These are phyloP conservation scores for Canna indica DNA, from an alignment of 176 grass and related monocot genomes.

Conservation along the genomic window DNA sequence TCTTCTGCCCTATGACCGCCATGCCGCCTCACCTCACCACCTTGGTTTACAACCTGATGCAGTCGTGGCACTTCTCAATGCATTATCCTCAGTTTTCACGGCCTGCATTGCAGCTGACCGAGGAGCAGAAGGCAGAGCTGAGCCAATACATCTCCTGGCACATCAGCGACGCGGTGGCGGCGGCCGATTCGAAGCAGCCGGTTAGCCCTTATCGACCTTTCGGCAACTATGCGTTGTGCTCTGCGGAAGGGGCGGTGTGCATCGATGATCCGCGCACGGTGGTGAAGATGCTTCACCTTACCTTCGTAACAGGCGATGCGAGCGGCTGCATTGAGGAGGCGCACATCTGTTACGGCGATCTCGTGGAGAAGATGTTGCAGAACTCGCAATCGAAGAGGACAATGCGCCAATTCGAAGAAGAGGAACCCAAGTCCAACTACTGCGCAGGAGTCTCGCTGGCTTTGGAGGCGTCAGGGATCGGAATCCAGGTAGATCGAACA, in stretches of 20 bases:
- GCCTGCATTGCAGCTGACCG: not conserved
- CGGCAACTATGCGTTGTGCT: conserved; percentile 68
- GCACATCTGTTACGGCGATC: conserved; percentile 50
- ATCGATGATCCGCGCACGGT: conserved; percentile 37
- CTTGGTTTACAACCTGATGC: conserved; percentile 22
- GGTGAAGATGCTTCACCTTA: conserved; percentile 64
- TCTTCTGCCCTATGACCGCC: conserved; percentile 55
- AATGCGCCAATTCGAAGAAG: not conserved
- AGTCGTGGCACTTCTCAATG: conserved; percentile 32
- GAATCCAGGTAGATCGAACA: conserved; percentile 26
- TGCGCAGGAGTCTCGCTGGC: conserved; percentile 58
- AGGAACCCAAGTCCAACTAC: conserved; percentile 12
- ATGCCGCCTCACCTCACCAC: conserved; percentile 23
- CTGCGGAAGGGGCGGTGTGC: conserved; percentile 52
- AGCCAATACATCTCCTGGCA: conserved; percentile 37
- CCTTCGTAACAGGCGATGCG: conserved; percentile 30
- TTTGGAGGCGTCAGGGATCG: conserved; percentile 56
- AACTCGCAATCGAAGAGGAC: conserved; percentile 42
- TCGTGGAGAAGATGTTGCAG: conserved; percentile 36
- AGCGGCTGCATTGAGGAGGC: conserved; percentile 22
- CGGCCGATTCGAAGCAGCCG: conserved; percentile 21
- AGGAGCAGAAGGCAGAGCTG: conserved; percentile 35
- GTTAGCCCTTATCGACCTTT: conserved; percentile 50
- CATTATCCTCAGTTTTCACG: not conserved
- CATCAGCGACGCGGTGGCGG: conserved; percentile 22